Base-by-base conservation (phyloP, 129 eudicot species). In the Silybum marianum region DNA sequence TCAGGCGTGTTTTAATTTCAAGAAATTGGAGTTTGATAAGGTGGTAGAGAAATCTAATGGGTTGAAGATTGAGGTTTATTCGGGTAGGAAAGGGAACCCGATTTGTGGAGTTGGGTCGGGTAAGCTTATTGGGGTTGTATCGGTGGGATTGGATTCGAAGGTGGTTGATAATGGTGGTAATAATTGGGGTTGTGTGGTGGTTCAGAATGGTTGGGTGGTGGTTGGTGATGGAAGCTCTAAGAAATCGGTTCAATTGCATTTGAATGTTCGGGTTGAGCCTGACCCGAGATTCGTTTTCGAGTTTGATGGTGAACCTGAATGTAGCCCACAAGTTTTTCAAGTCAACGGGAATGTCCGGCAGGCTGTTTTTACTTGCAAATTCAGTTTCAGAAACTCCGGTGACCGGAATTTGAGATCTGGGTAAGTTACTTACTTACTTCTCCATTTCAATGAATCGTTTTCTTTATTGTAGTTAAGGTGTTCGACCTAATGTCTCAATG, bases 311-410 rank as follows among this genome's bases (percentile, higher is more conserved):
- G 93, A 91, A 67, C 97, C 98, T 0, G 97, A 92, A 88, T 92
- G 98, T 77, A 92, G 96, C 42, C 98, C 98, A 4, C 98, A 92
- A 36, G 96, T 94, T 19, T 94, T 92, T 80, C 98, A 94, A 73
- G 91, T 92, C 16, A 91, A 92, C 46, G 97, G 98, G 72, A 92
- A 91, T 72, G 90, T 94, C 7, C 83, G 84, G 62, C 98, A 92
- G 70, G 96, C 98, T 24, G 98, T 92, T 71, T 94, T 94, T 12
- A 87, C 96, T 80, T 94, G 98, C 90, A 90, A 88, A 86, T 94
- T 94, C 75, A 69, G 91, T 21, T 89, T 87, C 84, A 89, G 93
- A 75, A 89, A 81, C 63, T 70, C 86, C 10, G 87, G 85, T 1
- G 97, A 92, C 0, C 83, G 86, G 62, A 89, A 71, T 74, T 82